phyloP scores from a whole-genome alignment of 169 alveolate species.

The Cryptosporidium muris region DNA sequence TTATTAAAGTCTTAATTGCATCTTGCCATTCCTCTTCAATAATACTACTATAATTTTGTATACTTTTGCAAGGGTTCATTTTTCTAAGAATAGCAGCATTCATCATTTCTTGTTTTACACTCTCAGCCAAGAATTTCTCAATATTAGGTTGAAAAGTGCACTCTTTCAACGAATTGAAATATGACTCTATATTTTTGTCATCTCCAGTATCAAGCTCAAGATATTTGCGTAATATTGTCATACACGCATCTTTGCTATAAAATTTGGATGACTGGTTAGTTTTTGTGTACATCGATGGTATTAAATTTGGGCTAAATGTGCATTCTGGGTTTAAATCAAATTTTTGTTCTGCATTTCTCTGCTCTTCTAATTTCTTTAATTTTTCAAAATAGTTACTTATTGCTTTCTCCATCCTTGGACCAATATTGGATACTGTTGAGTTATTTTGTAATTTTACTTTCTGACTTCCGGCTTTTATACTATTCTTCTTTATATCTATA shows the following conservation, averaged over 20 bases:
- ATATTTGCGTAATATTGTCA: slow-evolving; percentile 33
- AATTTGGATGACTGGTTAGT: too few relatives aligned
- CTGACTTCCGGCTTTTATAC: background rate
- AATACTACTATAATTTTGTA: background rate
- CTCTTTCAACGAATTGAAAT: slow-evolving; percentile 59
- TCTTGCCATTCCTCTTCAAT: slow-evolving; percentile 41
- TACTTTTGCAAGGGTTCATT: slow-evolving; percentile 14
- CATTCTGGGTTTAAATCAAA: slow-evolving; percentile 27
- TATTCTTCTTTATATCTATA: background rate
- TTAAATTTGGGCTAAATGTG: slow-evolving; percentile 43
- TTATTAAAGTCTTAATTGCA: slow-evolving; percentile 1
- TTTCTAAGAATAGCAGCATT: slow-evolving; percentile 1
- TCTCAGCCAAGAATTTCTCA: slow-evolving; percentile 25
- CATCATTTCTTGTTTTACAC: background rate
- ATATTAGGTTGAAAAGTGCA: slow-evolving; percentile 68
- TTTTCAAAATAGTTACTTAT: slow-evolving; percentile 27
- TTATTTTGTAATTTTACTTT: slow-evolving; percentile 3
- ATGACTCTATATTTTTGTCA: slow-evolving; percentile 49
- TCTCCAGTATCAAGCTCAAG: slow-evolving; percentile 44
- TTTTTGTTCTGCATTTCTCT: slow-evolving; percentile 5
- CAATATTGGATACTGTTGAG: background rate
- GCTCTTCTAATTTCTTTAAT: background rate
- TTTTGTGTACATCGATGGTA: slow-evolving; percentile 21
- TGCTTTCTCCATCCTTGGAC: slow-evolving; percentile 61
- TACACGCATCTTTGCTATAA: slow-evolving; percentile 37